These are phyloP conservation scores for Gossypium anomalum DNA, from an alignment of 345 rosid genomes.

Conservation along the genomic window DNA sequence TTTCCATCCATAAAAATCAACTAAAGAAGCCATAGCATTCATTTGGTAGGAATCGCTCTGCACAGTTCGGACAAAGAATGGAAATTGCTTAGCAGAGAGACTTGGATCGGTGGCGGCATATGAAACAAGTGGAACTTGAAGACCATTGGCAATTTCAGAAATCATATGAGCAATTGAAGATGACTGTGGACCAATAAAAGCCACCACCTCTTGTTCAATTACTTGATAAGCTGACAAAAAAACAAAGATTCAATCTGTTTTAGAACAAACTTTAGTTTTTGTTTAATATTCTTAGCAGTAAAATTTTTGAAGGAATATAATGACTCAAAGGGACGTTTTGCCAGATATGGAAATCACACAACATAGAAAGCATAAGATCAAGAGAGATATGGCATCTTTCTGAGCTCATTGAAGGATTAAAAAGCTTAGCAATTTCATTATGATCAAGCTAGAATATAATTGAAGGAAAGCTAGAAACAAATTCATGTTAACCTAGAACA, in stretches of 20 bases:
- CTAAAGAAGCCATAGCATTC: slow-evolving; percentile 68
- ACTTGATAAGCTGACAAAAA: slow-evolving; percentile 57
- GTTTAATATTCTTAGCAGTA: neutral
- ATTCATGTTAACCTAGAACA: neutral
- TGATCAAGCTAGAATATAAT: neutral
- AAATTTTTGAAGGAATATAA: neutral
- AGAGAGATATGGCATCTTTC: neutral
- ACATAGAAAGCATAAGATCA: neutral
- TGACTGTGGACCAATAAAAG: slow-evolving; percentile 75
- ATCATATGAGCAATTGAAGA: slow-evolving; percentile 72
- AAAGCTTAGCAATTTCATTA: neutral
- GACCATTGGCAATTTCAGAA: slow-evolving; percentile 53
- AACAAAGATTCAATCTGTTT: slow-evolving; percentile 1
- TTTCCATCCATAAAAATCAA: slow-evolving; percentile 67
- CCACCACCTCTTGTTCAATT: slow-evolving; percentile 58
- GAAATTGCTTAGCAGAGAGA: slow-evolving; percentile 77
- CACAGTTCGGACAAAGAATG: slow-evolving; percentile 68
- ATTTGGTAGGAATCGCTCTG: slow-evolving; percentile 72
- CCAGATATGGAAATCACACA: neutral
- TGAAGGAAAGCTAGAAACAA: neutral
- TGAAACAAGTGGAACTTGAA: slow-evolving; percentile 73
- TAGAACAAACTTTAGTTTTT: neutral
- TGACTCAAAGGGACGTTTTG: neutral
- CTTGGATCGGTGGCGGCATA: slow-evolving; percentile 90
- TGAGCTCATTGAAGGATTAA: neutral